These are phyloP conservation scores for Aureobasidium pullulans DNA, from an alignment of 2,329 filamentous ascomycete genomes.

Conservation along the genomic window DNA sequence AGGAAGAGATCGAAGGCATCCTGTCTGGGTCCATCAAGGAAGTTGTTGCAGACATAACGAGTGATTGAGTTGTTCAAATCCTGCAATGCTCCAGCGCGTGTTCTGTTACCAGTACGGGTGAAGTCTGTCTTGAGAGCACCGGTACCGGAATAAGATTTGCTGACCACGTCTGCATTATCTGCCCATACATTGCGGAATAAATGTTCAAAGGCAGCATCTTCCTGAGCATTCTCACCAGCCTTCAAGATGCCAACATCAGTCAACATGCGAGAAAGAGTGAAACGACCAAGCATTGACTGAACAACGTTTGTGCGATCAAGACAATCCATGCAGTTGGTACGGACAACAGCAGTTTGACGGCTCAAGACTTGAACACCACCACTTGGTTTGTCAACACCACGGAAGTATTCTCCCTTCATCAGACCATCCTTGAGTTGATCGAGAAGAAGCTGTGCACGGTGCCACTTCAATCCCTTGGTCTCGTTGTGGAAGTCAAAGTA, in stretches of 20 bases:
- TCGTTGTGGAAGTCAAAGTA: slow-evolving; percentile 99
- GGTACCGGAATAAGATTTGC: slow-evolving; percentile 86
- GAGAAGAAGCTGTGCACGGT: slow-evolving; percentile 79
- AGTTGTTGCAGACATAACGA: slow-evolving; percentile 90
- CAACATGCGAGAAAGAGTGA: slow-evolving; percentile 81
- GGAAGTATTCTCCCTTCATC: slow-evolving; percentile 80
- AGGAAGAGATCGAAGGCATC: slow-evolving; percentile 94
- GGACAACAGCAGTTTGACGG: slow-evolving; percentile 80
- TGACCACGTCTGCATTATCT: slow-evolving; percentile 95
- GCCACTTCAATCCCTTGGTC: slow-evolving; percentile 90
- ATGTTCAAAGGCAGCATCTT: slow-evolving; percentile 75
- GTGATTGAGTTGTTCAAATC: slow-evolving; percentile 84
- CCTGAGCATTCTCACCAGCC: slow-evolving; percentile 68
- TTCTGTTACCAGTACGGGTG: slow-evolving; percentile 85
- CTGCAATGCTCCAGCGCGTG: slow-evolving; percentile 73
- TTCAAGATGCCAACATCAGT: slow-evolving; percentile 73
- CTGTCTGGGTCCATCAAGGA: slow-evolving; percentile 84
- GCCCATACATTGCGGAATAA: slow-evolving; percentile 98
- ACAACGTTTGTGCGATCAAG: slow-evolving; percentile 96
- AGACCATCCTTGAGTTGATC: slow-evolving; percentile 73
- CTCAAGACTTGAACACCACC: slow-evolving; percentile 72
- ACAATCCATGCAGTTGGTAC: slow-evolving; percentile 99
- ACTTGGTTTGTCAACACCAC: slow-evolving; percentile 77
- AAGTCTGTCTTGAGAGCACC: slow-evolving; percentile 98
- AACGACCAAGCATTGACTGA: slow-evolving; percentile 91